These are phyloP conservation scores for Tolypocladium pustulatum DNA, from an alignment of 2,329 filamentous ascomycete species.

Conservation along the genomic window DNA sequence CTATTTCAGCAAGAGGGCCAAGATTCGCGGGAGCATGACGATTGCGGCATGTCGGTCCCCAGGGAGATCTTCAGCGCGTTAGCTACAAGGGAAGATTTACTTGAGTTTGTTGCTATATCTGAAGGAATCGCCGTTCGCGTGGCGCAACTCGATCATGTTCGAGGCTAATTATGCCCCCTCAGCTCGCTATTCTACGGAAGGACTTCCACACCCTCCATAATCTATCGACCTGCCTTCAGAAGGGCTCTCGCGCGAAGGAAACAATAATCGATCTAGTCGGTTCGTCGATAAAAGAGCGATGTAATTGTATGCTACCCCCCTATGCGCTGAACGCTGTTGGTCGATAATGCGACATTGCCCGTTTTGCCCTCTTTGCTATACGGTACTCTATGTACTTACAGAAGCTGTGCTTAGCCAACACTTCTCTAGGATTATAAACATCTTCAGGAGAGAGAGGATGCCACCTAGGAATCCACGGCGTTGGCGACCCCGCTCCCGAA, in stretches of 20 bases:
- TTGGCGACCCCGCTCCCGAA: not conserved
- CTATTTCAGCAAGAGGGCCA: constrained; percentile 20
- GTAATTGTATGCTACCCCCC: not conserved
- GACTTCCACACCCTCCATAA: no score
- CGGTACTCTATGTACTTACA: not conserved
- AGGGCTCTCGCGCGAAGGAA: not conserved
- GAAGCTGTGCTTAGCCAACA: not conserved
- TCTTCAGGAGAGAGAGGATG: not conserved
- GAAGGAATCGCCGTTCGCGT: no score
- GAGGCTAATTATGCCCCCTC: no score
- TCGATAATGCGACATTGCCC: not conserved
- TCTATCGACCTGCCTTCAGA: not conserved
- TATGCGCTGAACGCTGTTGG: not conserved
- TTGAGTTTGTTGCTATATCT: constrained; percentile 17
- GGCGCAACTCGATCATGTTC: no score
- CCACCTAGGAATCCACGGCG: not conserved
- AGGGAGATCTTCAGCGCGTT: constrained; percentile 16
- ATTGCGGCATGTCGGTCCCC: constrained; percentile 19
- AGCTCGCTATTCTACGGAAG: no score
- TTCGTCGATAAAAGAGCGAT: not conserved
- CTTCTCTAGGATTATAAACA: not conserved
- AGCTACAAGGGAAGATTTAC: constrained; percentile 10
- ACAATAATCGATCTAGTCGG: not conserved
- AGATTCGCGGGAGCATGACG: constrained; percentile 10
- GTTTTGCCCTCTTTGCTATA: not conserved